Conservation (phyloP, 1,284 basidiomycete genomes). For the Apiotrichum akiyoshidainum region DNA sequence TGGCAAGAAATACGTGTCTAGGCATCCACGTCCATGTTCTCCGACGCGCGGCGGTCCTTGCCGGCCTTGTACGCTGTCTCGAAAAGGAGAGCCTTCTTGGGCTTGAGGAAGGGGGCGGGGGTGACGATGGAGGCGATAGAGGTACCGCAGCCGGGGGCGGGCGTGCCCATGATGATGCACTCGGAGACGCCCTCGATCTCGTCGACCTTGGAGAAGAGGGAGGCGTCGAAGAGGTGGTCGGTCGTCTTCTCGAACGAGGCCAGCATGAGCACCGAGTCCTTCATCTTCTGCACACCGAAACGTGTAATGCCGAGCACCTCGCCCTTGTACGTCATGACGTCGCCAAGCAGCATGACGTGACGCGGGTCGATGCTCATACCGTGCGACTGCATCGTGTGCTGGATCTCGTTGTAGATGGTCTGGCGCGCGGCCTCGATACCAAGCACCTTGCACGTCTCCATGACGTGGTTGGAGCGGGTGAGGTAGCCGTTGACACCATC, state of each 20-base stretch:
- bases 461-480: slow-evolving; percentile 95
- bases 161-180: slow-evolving; percentile 99
- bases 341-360: slow-evolving; percentile 96
- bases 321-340: slow-evolving; percentile 99
- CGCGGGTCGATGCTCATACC: slow-evolving; percentile 99
- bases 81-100: slow-evolving; percentile 59
- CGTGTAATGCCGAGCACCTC: slow-evolving; percentile 98
- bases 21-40: slow-evolving; percentile 21
- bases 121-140: slow-evolving; percentile 69
- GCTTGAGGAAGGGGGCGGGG: slow-evolving; percentile 57
- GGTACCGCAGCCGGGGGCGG: slow-evolving; percentile 92
- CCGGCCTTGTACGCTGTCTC: slow-evolving; percentile 54
- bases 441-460: slow-evolving; percentile 89
- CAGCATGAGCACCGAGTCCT: slow-evolving; percentile 98
- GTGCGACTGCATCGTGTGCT: slow-evolving; percentile 95
- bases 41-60: slow-evolving; percentile 15
- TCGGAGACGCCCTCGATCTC: slow-evolving; percentile 94
- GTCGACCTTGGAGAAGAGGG: slow-evolving; percentile 93
- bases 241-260: slow-evolving; percentile 99
- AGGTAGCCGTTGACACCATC: slow-evolving; percentile 91
- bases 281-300: slow-evolving; percentile 99
- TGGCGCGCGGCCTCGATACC: slow-evolving; percentile 95
- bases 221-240: slow-evolving; percentile 97
- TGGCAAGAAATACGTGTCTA: not conserved
- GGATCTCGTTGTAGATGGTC: slow-evolving; percentile 96